phyloP scores from a whole-genome alignment of 345 rosid species.

The Euclidium syriacum region DNA sequence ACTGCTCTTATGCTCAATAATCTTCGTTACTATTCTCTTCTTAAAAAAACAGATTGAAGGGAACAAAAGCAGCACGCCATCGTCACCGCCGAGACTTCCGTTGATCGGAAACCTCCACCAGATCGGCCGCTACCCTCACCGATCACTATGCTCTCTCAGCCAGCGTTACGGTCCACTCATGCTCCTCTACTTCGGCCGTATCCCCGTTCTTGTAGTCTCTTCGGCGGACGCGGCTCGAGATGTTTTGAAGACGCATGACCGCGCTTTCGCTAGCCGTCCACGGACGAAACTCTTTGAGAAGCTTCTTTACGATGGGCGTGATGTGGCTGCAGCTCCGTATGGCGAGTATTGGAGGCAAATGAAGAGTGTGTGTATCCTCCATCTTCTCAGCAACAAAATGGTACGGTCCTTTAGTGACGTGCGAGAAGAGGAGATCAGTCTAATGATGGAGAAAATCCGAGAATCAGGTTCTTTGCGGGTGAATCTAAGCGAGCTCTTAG shows the following conservation, averaged over 20 bases:
- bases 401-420: slow-evolving; percentile 35
- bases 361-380: slow-evolving; percentile 42
- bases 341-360: slow-evolving; percentile 75
- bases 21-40: slow-evolving; percentile 9
- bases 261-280: slow-evolving; percentile 44
- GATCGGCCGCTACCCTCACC: slow-evolving; percentile 45
- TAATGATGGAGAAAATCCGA: slow-evolving; percentile 30
- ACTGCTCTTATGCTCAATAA: neutral
- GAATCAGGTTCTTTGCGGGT: slow-evolving; percentile 13
- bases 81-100: slow-evolving; percentile 52
- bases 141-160: slow-evolving; percentile 36
- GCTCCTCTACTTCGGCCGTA: slow-evolving; percentile 48
- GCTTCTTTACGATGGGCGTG: slow-evolving; percentile 38
- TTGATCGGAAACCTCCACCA: slow-evolving; percentile 61
- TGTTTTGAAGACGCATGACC: slow-evolving; percentile 54
- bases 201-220: slow-evolving; percentile 46
- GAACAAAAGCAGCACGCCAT: slow-evolving; percentile 24
- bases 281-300: slow-evolving; percentile 3
- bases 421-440: slow-evolving; percentile 43
- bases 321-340: slow-evolving; percentile 43
- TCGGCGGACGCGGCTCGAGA: slow-evolving; percentile 43
- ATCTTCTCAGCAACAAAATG: slow-evolving; percentile 47
- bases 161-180: slow-evolving; percentile 49
- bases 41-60: neutral
- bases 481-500: slow-evolving; percentile 36